Evolutionary conservation across 2,329 filamentous ascomycete genomes (phyloP).

Genomic region (Aureobasidium namibiae): DNA sequence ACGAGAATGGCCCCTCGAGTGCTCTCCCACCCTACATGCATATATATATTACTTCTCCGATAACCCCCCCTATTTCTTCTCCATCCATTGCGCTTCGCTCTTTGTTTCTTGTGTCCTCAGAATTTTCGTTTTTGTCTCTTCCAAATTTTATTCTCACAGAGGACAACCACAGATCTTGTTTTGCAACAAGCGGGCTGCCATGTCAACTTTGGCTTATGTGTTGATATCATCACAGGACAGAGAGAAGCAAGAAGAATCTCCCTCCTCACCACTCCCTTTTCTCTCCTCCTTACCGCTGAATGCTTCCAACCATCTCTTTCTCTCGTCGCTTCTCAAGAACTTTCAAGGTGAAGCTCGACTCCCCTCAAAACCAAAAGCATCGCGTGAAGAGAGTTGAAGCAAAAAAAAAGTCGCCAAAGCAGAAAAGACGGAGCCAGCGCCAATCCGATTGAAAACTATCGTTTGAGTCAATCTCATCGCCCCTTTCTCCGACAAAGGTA

Average conservation of each 20-base stretch:
- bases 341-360: no score
- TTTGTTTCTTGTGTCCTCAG: slow-evolving; percentile 15
- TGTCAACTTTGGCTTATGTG: slow-evolving; percentile 18
- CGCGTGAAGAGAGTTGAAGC: not conserved
- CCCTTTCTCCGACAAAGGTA: not conserved
- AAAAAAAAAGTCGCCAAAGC: not conserved
- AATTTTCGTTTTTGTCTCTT: slow-evolving; percentile 16
- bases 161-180: slow-evolving; percentile 14
- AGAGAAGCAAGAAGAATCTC: no score
- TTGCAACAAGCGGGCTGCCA: slow-evolving; percentile 10
- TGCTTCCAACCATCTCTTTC: not conserved
- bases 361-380: no score
- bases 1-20: no score
- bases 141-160: slow-evolving; percentile 17
- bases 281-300: not conserved
- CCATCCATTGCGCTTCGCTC: no score
- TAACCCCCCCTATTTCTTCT: not conserved
- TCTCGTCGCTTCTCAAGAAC: not conserved
- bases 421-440: slow-evolving; percentile 24
- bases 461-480: not conserved
- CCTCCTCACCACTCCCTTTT: not conserved
- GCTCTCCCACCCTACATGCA: not conserved
- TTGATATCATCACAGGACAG: slow-evolving; percentile 16
- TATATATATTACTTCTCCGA: slow-evolving; percentile 1
- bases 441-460: slow-evolving; percentile 34